Evolutionary conservation across 306 rosid species (phyloP), one percentile per base, ranked within the genome.

Genomic region (Astragalus membranaceus): DNA sequence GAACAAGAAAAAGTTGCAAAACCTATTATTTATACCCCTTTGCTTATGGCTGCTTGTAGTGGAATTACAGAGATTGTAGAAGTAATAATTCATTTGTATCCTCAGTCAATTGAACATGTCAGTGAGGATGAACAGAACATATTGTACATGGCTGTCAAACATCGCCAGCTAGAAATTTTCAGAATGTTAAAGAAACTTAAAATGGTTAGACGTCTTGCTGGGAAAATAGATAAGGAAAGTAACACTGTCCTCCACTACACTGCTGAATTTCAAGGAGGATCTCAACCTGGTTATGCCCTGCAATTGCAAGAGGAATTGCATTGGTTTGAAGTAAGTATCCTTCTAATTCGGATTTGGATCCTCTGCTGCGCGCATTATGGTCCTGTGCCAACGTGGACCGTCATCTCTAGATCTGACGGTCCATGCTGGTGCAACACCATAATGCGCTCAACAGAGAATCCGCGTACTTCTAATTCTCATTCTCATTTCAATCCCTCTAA

Each of bases 51-150:
- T 20, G 80, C 88, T 7, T 14, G 74, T 43, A 74, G 17, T 17
- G 88, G 88, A 60, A 77, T 84, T 10, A 47, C 14, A 8, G 85
- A 84, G 56, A 84, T 84, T 49, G 80, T 84, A n/a, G 75, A 84
- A 36, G n/a, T 20, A 7, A 80, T 80, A 23, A 17, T 79, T 17
- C 72, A 4, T 29, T 61, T 67, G 33, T 62, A 74, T 69, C 83
- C 83, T 53, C 83, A 79, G 46, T 63, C 83, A 8, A 47, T 79
- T 36, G 83, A 79, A 62, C 83, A 79, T 69, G 83, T 62, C 4
- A 79, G 73, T 53, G 76, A 37, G 16, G 79, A 74, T 13, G 79
- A 74, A 56, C 79, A 79, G 26, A 79, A 79, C 50, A 79, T 79
- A 44, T 16, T 79, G 63, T 62, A 52, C 53, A 68, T 74, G 79